phyloP scores from a whole-genome alignment of 208 protist species.

The Crithidia bombi region DNA sequence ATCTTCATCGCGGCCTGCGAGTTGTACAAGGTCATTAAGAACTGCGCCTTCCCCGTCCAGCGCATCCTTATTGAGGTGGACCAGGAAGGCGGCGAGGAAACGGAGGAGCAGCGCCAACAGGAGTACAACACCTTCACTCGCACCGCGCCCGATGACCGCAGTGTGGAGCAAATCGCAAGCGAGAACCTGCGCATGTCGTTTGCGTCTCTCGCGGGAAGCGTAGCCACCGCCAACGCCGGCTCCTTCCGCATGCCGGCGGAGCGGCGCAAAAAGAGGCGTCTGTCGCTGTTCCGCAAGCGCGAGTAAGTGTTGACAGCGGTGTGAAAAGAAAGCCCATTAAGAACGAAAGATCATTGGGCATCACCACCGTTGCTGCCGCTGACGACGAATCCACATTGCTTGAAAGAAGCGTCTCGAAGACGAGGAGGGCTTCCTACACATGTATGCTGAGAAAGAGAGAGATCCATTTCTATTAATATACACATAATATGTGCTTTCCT shows the following conservation, averaged over 20 bases:
- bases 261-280: slow-evolving; percentile 43
- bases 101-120: slow-evolving; percentile 48
- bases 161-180: slow-evolving; percentile 69
- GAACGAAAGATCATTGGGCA: no score
- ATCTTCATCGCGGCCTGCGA: slow-evolving; percentile 68
- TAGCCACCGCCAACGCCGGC: slow-evolving; percentile 55
- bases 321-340: neutral
- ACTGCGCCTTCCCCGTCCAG: slow-evolving; percentile 75
- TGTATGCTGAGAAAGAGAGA: no score
- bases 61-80: slow-evolving; percentile 33
- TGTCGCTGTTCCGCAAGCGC: slow-evolving; percentile 28
- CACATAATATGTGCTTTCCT: no score
- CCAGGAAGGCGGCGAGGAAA: slow-evolving; percentile 41
- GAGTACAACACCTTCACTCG: slow-evolving; percentile 79
- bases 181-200: slow-evolving; percentile 90
- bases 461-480: neutral
- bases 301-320: no score
- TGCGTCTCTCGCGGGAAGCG: slow-evolving; percentile 62
- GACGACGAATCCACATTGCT: no score
- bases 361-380: no score
- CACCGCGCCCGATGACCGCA: slow-evolving; percentile 49
- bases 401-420: no score
- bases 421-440: no score
- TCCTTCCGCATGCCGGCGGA: slow-evolving; percentile 59
- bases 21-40: slow-evolving; percentile 89